Percentiles rank a stretch among this genome's conserved stretches.
phyloP scores from a whole-genome alignment of 2,329 filamentous ascomycete species.

The Xylariaceae sp. region DNA sequence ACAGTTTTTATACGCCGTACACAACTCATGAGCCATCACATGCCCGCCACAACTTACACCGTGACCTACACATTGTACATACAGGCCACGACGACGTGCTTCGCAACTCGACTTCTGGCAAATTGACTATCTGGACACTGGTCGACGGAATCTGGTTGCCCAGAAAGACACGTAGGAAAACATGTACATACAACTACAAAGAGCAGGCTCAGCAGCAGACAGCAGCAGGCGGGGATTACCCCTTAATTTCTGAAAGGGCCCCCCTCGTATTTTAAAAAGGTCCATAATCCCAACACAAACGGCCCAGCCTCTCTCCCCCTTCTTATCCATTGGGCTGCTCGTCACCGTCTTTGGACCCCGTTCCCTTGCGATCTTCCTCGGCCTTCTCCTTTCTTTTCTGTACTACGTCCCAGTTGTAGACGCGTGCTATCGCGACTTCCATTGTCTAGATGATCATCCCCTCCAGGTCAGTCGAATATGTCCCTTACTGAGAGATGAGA shows the following conservation, averaged over 20 bases:
- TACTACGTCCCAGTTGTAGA: conserved; percentile 99
- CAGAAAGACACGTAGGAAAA: background rate
- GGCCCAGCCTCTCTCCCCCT: background rate
- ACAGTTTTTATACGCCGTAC: background rate
- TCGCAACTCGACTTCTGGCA: background rate
- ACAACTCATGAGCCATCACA: background rate
- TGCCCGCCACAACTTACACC: background rate
- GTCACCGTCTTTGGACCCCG: conserved; percentile 37
- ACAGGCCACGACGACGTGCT: no score
- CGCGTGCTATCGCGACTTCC: conserved; percentile 90
- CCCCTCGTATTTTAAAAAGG: conserved; percentile 1
- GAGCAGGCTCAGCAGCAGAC: background rate
- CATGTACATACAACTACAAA: background rate
- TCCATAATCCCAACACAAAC: background rate
- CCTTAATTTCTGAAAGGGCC: conserved; percentile 7
- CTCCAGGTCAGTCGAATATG: conserved; percentile 5
- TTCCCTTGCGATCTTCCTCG: conserved; percentile 48
- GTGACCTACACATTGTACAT: background rate
- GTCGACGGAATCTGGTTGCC: background rate
- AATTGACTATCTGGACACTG: background rate
- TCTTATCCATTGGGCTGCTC: conserved; percentile 34
- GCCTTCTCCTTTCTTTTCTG: conserved; percentile 88
- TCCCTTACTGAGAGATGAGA: no score
- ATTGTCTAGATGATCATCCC: conserved; percentile 61
- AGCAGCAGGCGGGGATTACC: background rate